Base-by-base conservation (phyloP, 2,329 filamentous ascomycete species). In the Thyridium curvatum region DNA sequence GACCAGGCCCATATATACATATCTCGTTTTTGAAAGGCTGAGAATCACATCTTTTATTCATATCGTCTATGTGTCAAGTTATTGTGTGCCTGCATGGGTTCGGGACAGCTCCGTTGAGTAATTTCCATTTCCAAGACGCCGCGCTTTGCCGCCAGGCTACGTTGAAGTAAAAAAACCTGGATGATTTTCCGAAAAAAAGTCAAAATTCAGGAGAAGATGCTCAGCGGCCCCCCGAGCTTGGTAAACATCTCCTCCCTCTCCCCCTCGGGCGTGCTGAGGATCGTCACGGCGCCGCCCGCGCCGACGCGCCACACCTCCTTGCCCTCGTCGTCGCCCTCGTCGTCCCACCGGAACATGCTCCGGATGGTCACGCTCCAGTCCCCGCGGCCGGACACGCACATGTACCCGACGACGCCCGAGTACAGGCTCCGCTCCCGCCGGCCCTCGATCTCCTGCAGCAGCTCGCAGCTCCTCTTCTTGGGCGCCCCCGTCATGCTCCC, bases 401-500 rank as follows among this genome's bases (percentile, higher is more conserved):
- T 76, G 61, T 94, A 97, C 0, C 91, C 91, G 36, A 96, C 74
- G 2, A 94, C 85, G 15, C 93, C 89, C 7, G 87, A 87, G 62
- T 96, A 96, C 37, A 96, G 62, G 26, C 87, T 82, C 37, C 91
- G 71, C 49, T 81, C 74, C 41, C 66, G 62, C 4, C 68, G 57
- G 14, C 61, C 63, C 60, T 95, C 90, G 32, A 95, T 72, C 4
- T 70, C 64, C 42, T 73, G 71, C 15, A 97, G 68, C 34, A 96
- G 74, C 66, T 94, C 83, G 58, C 91, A 96, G 46, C 85, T 91
- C 35, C 91, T 77, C 62, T 91, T 90, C 69, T 97, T 97, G 0
- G 91, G 93, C 1, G 91, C 91, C 7, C 93, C 93, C 2, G 91
- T 97, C 93, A 97, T 97, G 52, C 85, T 91, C 0, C 93, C 91